phyloP scores from a whole-genome alignment of 768 basidiomycete genomes.

The Tricholoma matsutake region DNA sequence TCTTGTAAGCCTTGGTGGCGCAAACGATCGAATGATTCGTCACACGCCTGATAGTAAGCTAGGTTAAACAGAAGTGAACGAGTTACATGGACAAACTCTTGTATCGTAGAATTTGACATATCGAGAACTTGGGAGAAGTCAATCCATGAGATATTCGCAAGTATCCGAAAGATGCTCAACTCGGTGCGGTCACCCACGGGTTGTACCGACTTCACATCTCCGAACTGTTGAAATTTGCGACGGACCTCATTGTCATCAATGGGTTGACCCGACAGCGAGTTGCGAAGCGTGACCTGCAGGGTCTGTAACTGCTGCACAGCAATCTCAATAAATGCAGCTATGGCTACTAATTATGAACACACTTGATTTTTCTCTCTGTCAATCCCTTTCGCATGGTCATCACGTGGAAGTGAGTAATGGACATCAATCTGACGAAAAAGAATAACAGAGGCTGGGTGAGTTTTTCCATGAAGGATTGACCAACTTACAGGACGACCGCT shows the following conservation, averaged over 20 bases:
- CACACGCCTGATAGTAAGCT: slow-evolving; percentile 52
- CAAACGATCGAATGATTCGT: slow-evolving; percentile 76
- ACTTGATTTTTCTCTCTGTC: slow-evolving; percentile 85
- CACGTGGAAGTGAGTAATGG: slow-evolving; percentile 93
- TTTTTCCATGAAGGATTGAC: neutral
- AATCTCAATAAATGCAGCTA: neutral
- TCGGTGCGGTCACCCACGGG: slow-evolving; percentile 62
- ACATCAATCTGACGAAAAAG: slow-evolving; percentile 80
- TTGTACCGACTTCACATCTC: slow-evolving; percentile 82
- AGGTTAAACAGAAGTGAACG: slow-evolving; percentile 4
- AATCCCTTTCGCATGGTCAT: slow-evolving; percentile 67
- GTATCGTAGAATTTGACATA: slow-evolving; percentile 95
- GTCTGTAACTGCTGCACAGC: slow-evolving; percentile 65
- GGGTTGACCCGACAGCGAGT: slow-evolving; percentile 60
- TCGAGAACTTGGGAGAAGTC: slow-evolving; percentile 57
- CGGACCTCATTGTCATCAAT: slow-evolving; percentile 87
- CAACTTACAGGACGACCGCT: slow-evolving; percentile 81
- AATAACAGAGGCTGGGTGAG: slow-evolving; percentile 17
- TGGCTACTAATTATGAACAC: slow-evolving; percentile 11
- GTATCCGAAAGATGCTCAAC: slow-evolving; percentile 30
- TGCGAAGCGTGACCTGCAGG: slow-evolving; percentile 73
- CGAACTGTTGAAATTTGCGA: slow-evolving; percentile 83
- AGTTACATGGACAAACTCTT: slow-evolving; percentile 46
- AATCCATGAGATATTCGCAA: neutral
- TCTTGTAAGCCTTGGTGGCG: slow-evolving; percentile 78